Percentiles rank a stretch among this genome's conserved stretches.
These are phyloP conservation scores for Tubosaeta sp. DNA, from an alignment of 768 basidiomycete species.

Conservation along the genomic window DNA sequence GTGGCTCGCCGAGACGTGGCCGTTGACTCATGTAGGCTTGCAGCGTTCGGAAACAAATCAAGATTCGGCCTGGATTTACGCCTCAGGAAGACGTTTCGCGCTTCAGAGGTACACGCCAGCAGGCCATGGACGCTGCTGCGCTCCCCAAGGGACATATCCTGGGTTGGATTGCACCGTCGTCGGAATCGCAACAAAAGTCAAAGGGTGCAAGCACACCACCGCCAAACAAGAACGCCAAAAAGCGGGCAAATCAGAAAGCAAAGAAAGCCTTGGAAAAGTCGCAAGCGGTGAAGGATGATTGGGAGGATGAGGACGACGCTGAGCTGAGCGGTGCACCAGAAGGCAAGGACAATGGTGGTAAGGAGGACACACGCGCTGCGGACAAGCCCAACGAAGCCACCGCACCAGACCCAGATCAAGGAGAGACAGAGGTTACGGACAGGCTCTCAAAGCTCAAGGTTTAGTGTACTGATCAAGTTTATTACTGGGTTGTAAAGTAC, in stretches of 20 bases:
- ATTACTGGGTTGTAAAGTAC: slow-evolving; percentile 17
- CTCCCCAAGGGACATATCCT: slow-evolving; percentile 79
- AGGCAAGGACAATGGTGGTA: slow-evolving; percentile 17
- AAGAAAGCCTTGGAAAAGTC: slow-evolving; percentile 54
- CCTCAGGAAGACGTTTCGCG: slow-evolving; percentile 91
- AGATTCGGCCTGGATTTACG: slow-evolving; percentile 89
- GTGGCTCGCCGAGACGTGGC: slow-evolving; percentile 8
- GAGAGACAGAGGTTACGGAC: slow-evolving; percentile 38
- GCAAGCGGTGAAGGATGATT: slow-evolving; percentile 64
- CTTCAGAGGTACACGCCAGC: slow-evolving; percentile 76
- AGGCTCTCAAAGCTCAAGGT: slow-evolving; percentile 58
- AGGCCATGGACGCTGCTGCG: slow-evolving; percentile 59
- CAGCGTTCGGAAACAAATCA: slow-evolving; percentile 83
- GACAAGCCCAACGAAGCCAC: slow-evolving; percentile 21
- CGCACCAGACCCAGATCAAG: slow-evolving; percentile 12
- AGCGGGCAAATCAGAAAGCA: slow-evolving; percentile 75
- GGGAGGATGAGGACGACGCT: slow-evolving; percentile 71
- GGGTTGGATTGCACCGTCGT: slow-evolving; percentile 68
- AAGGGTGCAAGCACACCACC: slow-evolving; percentile 32
- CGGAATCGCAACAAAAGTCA: slow-evolving; percentile 32
- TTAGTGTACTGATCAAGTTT: slow-evolving; percentile 28
- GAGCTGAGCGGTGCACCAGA: slow-evolving; percentile 20
- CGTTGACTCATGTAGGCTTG: slow-evolving; percentile 6
- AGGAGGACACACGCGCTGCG: slow-evolving; percentile 23
- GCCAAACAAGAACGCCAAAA: slow-evolving; percentile 77